Percentiles rank a stretch among this genome's conserved stretches.
Conservation (phyloP, 495 filamentous ascomycete genomes). For the Penicillium canescens region DNA sequence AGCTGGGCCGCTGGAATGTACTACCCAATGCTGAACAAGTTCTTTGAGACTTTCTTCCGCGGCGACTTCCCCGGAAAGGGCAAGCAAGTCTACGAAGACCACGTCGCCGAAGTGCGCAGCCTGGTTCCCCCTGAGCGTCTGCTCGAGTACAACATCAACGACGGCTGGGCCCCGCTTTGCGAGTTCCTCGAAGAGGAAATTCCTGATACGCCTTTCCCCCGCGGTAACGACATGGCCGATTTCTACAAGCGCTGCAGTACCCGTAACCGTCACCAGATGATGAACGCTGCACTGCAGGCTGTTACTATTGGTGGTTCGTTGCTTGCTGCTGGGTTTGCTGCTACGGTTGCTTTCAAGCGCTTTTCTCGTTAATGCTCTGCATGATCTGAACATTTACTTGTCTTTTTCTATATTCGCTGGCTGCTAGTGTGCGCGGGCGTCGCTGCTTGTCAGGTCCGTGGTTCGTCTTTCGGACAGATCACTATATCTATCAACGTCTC, state of each 20-base stretch:
- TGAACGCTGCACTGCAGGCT: slow-evolving; percentile 55
- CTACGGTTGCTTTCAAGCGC: slow-evolving; percentile 43
- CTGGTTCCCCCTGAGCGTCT: slow-evolving; percentile 49
- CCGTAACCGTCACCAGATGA: slow-evolving; percentile 63
- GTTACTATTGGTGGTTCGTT: slow-evolving; percentile 51
- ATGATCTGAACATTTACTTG: slow-evolving; percentile 6
- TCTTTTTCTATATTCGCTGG: slow-evolving; percentile 9
- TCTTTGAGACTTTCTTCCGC: slow-evolving; percentile 58
- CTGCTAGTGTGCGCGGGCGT: slow-evolving; percentile 22
- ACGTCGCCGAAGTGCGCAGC: slow-evolving; percentile 46
- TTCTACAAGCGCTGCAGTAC: slow-evolving; percentile 60
- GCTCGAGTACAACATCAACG: slow-evolving; percentile 63
- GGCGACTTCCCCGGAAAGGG: slow-evolving; percentile 52
- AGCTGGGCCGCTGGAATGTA: slow-evolving; percentile 60
- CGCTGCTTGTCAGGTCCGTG: background rate
- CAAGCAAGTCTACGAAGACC: slow-evolving; percentile 51
- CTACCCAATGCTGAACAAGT: slow-evolving; percentile 59
- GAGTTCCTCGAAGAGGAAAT: slow-evolving; percentile 62
- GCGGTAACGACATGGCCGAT: slow-evolving; percentile 52
- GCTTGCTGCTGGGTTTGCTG: slow-evolving; percentile 41
- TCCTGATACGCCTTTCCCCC: slow-evolving; percentile 51
- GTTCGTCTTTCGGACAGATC: background rate
- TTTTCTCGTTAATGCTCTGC: slow-evolving; percentile 30
- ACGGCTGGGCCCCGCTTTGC: slow-evolving; percentile 69
- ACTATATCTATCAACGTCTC: too few relatives aligned